Evolutionary conservation across 2,329 filamentous ascomycete species (phyloP).

Genomic region (Paradendryphiella salina): DNA sequence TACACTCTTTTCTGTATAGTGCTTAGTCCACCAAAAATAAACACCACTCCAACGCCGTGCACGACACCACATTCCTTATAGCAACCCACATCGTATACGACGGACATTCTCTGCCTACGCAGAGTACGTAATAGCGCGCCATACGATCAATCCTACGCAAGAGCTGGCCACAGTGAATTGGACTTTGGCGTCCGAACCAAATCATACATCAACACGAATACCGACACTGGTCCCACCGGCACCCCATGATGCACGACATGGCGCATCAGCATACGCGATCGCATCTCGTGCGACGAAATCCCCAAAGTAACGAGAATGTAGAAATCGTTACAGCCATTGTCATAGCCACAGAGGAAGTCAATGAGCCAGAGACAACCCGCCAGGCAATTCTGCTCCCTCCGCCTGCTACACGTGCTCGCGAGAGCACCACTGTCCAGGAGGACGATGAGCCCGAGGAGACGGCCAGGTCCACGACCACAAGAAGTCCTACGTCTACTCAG

Average conservation of each 20-base stretch:
- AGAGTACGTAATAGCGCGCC: slow-evolving; percentile 31
- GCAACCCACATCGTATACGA: slow-evolving; percentile 30
- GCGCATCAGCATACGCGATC: slow-evolving; percentile 30
- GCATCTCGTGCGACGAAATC: slow-evolving; percentile 40
- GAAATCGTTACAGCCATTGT: slow-evolving; percentile 44
- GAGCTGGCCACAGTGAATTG: slow-evolving; percentile 16
- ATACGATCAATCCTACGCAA: slow-evolving; percentile 5
- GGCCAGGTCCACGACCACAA: slow-evolving; percentile 22
- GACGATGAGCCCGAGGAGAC: slow-evolving; percentile 18
- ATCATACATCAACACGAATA: neutral
- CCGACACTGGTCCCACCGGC: neutral
- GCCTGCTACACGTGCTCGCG: slow-evolving; percentile 25
- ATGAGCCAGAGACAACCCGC: slow-evolving; percentile 48
- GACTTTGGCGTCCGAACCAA: neutral
- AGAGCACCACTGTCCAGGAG: slow-evolving; percentile 18
- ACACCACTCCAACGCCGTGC: slow-evolving; percentile 24
- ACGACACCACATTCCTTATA: slow-evolving; percentile 38
- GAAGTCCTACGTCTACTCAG: slow-evolving; percentile 24
- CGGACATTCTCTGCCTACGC: slow-evolving; percentile 20
- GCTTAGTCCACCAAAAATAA: slow-evolving; percentile 26
- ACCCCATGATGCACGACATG: slow-evolving; percentile 21
- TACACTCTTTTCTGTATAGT: slow-evolving; percentile 43
- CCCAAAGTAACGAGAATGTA: slow-evolving; percentile 17
- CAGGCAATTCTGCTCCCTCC: slow-evolving; percentile 20
- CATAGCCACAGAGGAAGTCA: slow-evolving; percentile 57